phyloP scores from a whole-genome alignment of 306 rosid genomes.

The Cicer pinnatifidum region DNA sequence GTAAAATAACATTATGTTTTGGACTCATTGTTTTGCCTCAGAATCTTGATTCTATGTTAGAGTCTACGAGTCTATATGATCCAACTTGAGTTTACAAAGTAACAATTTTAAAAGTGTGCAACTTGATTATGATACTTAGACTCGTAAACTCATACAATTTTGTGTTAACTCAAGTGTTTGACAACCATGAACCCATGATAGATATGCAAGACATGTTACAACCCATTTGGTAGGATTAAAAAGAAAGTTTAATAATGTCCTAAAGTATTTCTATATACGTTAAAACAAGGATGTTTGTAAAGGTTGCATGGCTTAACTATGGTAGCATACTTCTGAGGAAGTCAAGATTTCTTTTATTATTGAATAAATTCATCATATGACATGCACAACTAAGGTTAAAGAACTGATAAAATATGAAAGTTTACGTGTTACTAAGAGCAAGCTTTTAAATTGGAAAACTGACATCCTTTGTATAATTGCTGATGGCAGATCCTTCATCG shows the following conservation, averaged over 20 bases:
- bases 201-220: not conserved
- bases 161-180: too few relatives aligned
- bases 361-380: constrained; percentile 28
- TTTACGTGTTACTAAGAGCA: constrained; percentile 29
- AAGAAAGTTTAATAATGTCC: not conserved
- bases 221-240: constrained; percentile 15
- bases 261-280: not conserved
- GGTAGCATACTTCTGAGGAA: constrained; percentile 18
- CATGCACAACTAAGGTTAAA: constrained; percentile 22
- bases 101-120: not conserved
- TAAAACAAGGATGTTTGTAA: constrained; percentile 6
- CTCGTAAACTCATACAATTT: constrained; percentile 5
- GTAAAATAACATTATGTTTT: not conserved
- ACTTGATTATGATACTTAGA: not conserved
- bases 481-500: constrained; percentile 68
- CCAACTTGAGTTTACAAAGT: not conserved
- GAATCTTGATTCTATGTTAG: not conserved
- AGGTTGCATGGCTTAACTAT: constrained; percentile 21
- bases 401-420: constrained; percentile 4
- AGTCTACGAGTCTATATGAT: not conserved
- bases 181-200: too few relatives aligned
- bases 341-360: constrained; percentile 7
- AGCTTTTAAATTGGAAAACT: constrained; percentile 31
- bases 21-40: not conserved
- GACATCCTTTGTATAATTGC: constrained; percentile 44